A percentile compares a stretch with the other conserved stretches of the same genome.
These are phyloP conservation scores for Corchorus capsularis DNA, from an alignment of 345 rosid genomes.

Conservation along the genomic window DNA sequence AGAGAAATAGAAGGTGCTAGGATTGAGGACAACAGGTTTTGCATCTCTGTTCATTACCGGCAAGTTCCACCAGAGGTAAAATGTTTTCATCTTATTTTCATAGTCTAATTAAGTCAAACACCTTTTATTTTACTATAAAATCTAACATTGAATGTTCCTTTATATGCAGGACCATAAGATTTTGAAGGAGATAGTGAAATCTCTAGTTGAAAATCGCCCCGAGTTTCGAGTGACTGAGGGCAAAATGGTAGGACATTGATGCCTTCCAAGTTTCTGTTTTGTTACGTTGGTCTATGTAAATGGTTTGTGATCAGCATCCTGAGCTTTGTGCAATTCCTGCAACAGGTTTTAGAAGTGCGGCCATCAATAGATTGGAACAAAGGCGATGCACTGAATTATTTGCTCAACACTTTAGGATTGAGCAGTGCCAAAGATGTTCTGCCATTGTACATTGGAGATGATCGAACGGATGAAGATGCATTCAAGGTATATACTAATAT, in stretches of 20 bases:
- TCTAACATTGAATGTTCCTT: neutral
- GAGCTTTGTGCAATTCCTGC: neutral
- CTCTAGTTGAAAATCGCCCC: constrained; percentile 37
- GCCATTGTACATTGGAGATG: constrained; percentile 64
- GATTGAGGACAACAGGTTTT: constrained; percentile 47
- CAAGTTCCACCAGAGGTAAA: constrained; percentile 32
- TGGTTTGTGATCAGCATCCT: neutral
- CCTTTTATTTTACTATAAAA: neutral
- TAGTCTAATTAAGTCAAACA: neutral
- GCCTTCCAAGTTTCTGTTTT: neutral
- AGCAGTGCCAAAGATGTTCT: constrained; percentile 41
- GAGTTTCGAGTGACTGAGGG: constrained; percentile 42
- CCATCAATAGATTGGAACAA: constrained; percentile 65
- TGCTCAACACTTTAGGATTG: constrained; percentile 47
- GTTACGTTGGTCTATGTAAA: neutral
- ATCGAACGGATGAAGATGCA: constrained; percentile 65
- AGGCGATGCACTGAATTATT: constrained; percentile 53
- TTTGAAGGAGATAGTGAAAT: constrained; percentile 42
- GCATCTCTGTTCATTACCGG: constrained; percentile 49
- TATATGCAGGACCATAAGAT: constrained; percentile 31
- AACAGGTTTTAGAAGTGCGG: constrained; percentile 56
- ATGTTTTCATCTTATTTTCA: too few relatives aligned
- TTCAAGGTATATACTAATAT: constrained; percentile 42
- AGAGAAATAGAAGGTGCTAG: constrained; percentile 35
- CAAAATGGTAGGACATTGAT: constrained; percentile 40